These are phyloP conservation scores for Maudiozyma humilis DNA, from an alignment of 1,139 yeast species.

Conservation along the genomic window DNA sequence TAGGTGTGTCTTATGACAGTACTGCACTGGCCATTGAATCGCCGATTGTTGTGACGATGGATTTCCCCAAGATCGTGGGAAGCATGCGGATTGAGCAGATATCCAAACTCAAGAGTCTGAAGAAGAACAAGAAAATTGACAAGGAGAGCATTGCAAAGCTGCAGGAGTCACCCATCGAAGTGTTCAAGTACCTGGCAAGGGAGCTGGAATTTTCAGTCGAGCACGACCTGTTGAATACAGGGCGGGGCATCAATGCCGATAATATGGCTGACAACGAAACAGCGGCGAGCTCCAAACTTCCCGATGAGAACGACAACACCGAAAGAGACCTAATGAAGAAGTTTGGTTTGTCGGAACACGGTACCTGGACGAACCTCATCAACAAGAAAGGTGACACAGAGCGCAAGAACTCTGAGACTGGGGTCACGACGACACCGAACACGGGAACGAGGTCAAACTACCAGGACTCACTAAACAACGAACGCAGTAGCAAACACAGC, in stretches of 20 bases:
- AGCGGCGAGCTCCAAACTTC: slow-evolving; percentile 1
- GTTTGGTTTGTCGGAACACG: slow-evolving; percentile 27
- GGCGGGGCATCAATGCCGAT: slow-evolving; percentile 6
- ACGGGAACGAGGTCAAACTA: slow-evolving; percentile 1
- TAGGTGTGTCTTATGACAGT: slow-evolving; percentile 3
- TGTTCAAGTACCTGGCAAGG: slow-evolving; percentile 28
- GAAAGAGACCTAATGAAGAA: slow-evolving; percentile 25
- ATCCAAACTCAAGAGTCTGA: not conserved
- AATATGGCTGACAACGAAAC: not conserved
- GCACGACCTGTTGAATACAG: slow-evolving; percentile 6
- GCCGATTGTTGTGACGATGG: slow-evolving; percentile 24
- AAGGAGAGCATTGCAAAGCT: not conserved
- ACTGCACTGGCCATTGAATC: slow-evolving; percentile 13
- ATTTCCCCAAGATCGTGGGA: slow-evolving; percentile 27
- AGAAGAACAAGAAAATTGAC: not conserved
- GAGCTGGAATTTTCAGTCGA: slow-evolving; percentile 28
- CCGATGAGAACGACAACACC: slow-evolving; percentile 15
- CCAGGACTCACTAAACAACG: slow-evolving; percentile 1
- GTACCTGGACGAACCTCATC: slow-evolving; percentile 30
- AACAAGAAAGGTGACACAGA: slow-evolving; percentile 15
- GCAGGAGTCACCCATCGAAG: slow-evolving; percentile 27
- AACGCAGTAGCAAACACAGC: not conserved
- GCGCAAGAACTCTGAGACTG: slow-evolving; percentile 2
- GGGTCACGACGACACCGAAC: not conserved
- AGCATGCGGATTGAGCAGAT: slow-evolving; percentile 21